Evolutionary conservation across 2,329 filamentous ascomycete genomes (phyloP), one percentile per base, ranked within the genome.

Genomic region (Paramyrothecium roridum): DNA sequence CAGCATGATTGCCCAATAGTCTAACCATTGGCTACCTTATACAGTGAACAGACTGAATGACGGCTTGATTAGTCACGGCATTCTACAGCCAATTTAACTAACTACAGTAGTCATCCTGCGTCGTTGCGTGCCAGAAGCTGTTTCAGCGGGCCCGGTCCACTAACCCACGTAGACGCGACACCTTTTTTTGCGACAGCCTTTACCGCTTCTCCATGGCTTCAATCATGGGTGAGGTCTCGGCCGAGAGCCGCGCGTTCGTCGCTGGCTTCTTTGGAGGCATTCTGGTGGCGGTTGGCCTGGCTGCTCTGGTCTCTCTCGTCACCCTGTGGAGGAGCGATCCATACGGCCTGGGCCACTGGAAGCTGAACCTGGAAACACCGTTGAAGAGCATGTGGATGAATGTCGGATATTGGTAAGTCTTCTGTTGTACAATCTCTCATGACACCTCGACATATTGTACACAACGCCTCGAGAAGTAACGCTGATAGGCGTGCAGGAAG

Each of bases 341-440:
- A 13, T 84, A 84, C 59, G 76, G 77, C 1, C 68, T 84, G 8
- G 78, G 80, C 19, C 82, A 85, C 71, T 83, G 80, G 58, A 76
- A 80, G 57, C 74, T 85, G 50, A 83, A 85, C 60, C 58, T 82
- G 21, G 67, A 73, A 19, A 63, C 79, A 1, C 76, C 77, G 1
- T 69, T 76, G 2, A 61, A 65, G 6, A 75, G 73, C n/a, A 82
- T 84, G 81, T 86, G 83, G 82, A 85, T 85, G 81, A 85, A 85
- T 55, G 77, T 85, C 69, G 83, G 82, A 1, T 85, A 81, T 57
- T 86, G 82, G 83, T 78, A 76, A 64, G 78, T 71, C 2, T 43
- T 11, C 21, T 16, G n/a, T 30, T 30, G 26, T 30, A 10, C 26
- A 30, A 10, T 6, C 26, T 30, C 4, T 10, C 26, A 30, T 10